Evolutionary conservation across 2,329 filamentous ascomycete genomes (phyloP).

Genomic region (Leptographium lundbergii): DNA sequence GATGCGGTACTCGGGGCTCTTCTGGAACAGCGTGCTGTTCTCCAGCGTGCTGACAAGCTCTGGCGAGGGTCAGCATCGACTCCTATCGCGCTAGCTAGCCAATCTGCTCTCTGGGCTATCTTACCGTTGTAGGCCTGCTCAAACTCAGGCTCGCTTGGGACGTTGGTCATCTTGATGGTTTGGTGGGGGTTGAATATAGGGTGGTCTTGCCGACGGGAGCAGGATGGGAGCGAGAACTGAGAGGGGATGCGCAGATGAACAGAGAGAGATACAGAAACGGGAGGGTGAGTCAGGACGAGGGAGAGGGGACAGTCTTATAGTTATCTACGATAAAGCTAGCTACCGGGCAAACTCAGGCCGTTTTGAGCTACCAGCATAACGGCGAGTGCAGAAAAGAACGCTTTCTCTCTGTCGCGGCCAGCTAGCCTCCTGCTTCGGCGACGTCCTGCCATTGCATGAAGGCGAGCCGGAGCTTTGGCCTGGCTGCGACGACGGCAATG

Average conservation of each 20-base stretch:
- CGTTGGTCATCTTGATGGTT: constrained; percentile 56
- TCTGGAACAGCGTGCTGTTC: constrained; percentile 81
- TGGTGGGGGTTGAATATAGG: too few relatives aligned
- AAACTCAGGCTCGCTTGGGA: constrained; percentile 87
- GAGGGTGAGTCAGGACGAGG: not conserved
- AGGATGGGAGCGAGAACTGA: not conserved
- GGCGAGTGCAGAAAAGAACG: not conserved
- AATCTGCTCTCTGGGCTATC: constrained; percentile 11
- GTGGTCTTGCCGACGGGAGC: not conserved
- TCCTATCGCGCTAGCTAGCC: too few relatives aligned
- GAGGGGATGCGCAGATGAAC: not conserved
- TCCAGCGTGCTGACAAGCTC: constrained; percentile 93
- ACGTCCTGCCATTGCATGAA: too few relatives aligned
- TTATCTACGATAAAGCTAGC: not conserved
- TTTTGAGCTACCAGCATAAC: not conserved
- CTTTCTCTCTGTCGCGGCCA: not conserved
- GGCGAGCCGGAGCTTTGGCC: not conserved
- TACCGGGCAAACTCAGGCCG: not conserved
- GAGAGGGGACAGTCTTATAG: constrained; percentile 5
- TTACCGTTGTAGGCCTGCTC: constrained; percentile 94
- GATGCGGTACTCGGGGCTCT: constrained; percentile 88
- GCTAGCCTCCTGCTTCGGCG: constrained; percentile 1
- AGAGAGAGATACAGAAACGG: not conserved
- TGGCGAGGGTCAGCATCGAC: not conserved
- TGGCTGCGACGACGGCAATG: not conserved